Base-by-base conservation (phyloP, 805 yeast genomes). In the Myxozyma kluyveri region DNA sequence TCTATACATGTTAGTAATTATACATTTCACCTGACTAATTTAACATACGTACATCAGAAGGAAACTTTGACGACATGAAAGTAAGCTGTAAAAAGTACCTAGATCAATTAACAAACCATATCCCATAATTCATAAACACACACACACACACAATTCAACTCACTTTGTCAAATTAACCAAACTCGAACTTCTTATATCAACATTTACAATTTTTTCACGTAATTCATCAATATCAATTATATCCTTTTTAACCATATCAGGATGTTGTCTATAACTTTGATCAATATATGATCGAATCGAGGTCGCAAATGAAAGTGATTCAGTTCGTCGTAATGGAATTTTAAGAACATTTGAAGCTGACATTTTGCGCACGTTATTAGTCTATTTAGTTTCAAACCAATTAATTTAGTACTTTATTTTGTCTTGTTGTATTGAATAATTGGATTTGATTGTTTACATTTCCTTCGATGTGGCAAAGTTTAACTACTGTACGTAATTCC, bases 51-150 rank as follows among this genome's bases (percentile, higher is more conserved):
- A 76, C 71, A 56, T 83, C 84, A 26, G 73, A 72, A 0, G 93
- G 88, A 53, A 90, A 84, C 63, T 84, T 86, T 43, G 67, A 50
- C 33, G 67, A 67, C 5, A 86, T 50, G 6, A 71, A 71, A 1
- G 67, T 53, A 9, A 86, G 57, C 40, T 75, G 75, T 3, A 68
- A 56, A 57, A 73, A 77, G 63, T 85, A 87, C 40, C 74, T 65
- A 39, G 70, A 69, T 31, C 80, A 58, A 0, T 66, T 48, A 0
- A 67, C 67, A 3, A 23, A 31, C 9, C 27, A 14, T 6, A 29
- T 5, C 32, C n/a, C 7, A 0, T 24, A n/a, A 5, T 14, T n/a
- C n/a, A n/a, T n/a, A n/a, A n/a, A 17, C 9, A 1, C 29, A 5
- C 49, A 5, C 5, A 17, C 1, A 17, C 4, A 3, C n/a, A 31